Evolutionary conservation across 805 yeast genomes (phyloP).

Genomic region (Torulaspora maleeae): DNA sequence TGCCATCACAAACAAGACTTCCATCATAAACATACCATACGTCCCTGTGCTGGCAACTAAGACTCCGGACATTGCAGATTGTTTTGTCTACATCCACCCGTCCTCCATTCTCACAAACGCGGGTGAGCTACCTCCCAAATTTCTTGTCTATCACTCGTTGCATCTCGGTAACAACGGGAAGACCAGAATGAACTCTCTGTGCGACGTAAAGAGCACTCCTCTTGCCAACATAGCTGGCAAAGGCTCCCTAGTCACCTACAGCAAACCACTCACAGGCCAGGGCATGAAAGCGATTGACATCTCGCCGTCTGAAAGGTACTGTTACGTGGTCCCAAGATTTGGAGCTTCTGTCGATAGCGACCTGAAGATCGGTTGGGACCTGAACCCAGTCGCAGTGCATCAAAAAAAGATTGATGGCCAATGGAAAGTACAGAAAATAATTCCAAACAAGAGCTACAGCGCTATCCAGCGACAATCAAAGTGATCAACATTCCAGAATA

Average conservation of each 20-base stretch:
- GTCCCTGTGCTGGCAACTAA: constrained; percentile 45
- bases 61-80: constrained; percentile 42
- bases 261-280: constrained; percentile 80
- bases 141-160: constrained; percentile 66
- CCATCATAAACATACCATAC: constrained; percentile 60
- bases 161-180: constrained; percentile 50
- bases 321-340: constrained; percentile 85
- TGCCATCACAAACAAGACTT: constrained; percentile 52
- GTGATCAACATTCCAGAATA: neutral
- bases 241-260: constrained; percentile 71
- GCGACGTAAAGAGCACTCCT: constrained; percentile 70
- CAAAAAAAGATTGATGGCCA: constrained; percentile 63
- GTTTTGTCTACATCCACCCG: constrained; percentile 74
- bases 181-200: constrained; percentile 67
- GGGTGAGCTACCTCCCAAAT: constrained; percentile 66
- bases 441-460: constrained; percentile 29
- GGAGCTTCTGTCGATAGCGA: constrained; percentile 84
- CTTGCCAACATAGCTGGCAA: constrained; percentile 70
- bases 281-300: constrained; percentile 78
- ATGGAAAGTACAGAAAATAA: constrained; percentile 50
- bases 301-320: constrained; percentile 65
- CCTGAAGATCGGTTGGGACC: constrained; percentile 79
- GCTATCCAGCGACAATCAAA: constrained; percentile 11
- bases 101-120: constrained; percentile 54
- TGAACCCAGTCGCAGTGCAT: constrained; percentile 71